Base-by-base conservation (phyloP, 495 filamentous ascomycete genomes). In the Hypoxylon lenormandii region DNA sequence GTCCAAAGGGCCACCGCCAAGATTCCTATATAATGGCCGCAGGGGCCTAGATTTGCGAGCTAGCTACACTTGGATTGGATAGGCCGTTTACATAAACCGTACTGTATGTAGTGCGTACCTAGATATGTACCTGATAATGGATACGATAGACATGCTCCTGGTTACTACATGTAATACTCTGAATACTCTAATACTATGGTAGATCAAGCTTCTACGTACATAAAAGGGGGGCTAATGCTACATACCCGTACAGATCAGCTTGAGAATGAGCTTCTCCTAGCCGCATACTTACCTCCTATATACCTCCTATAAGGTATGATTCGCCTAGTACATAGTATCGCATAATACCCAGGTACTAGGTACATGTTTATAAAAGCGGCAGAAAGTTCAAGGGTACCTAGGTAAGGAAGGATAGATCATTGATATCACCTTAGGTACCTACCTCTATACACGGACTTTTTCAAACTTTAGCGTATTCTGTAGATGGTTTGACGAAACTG, bases 21-120 rank as follows among this genome's bases (percentile, higher is more conserved):
- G 43, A 38, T 45, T 45, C 36, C 47, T 12, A 37, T 53, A 15
- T 52, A 62, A 62, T 11, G 40, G 22, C 48, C 23, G 26, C 43
- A 33, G 45, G 26, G 47, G 54, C 48, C 62, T 66, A 47, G 62
- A 66, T 53, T 45, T 11, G 42, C 16, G 42, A 18, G 42, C 62
- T 18, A 53, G 47, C 47, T 43, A 36, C 51, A 18, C 62, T 45
- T 42, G 28, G 45, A 21, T 18, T 18, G 42, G 16, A 16, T 21
- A 45, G 21, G 42, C 21, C n/a, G 6, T 45, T 18, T 18, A 8
- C 5, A 5, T 26, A 26, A n/a, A n/a, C n/a, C n/a, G n/a, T n/a
- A 5, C 5, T 40, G 37, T 13, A 36, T 13, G 12, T 40, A 40
- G 37, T 40, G n/a, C n/a, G 37, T 6, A 40, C 37, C n/a, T 43